These are phyloP conservation scores for Chernovozyma sophiae-reginae DNA, from an alignment of 1,139 yeast genomes.

Conservation along the genomic window DNA sequence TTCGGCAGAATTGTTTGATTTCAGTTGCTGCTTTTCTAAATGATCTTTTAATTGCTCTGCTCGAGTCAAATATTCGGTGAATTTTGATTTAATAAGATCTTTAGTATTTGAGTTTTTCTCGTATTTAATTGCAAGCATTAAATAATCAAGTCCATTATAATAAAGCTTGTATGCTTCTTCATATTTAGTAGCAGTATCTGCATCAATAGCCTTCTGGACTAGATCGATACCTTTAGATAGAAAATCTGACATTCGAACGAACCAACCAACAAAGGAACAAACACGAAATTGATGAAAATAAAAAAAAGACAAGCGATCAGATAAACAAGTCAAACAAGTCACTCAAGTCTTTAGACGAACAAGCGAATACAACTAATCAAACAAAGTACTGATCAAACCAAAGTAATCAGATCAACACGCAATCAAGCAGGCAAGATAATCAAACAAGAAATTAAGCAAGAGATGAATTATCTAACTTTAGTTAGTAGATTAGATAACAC, in stretches of 20 bases:
- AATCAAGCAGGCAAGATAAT: too few species aligned
- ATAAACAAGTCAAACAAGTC: too few species aligned
- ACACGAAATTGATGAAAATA: too few species aligned
- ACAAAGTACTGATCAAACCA: too few species aligned
- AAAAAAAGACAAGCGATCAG: too few species aligned
- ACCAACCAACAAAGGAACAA: too few species aligned
- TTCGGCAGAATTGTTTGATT: conserved; percentile 45
- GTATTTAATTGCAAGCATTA: conserved; percentile 93
- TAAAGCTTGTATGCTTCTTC: conserved; percentile 94
- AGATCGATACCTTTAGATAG: conserved; percentile 89
- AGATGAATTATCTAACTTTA: too few species aligned
- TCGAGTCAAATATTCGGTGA: conserved; percentile 85
- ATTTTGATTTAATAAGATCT: conserved; percentile 82
- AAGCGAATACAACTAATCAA: too few species aligned
- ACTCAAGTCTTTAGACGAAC: too few species aligned
- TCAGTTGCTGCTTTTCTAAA: conserved; percentile 58
- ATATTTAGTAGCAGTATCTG: conserved; percentile 85
- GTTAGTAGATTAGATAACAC: too few species aligned
- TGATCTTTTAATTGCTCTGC: conserved; percentile 95
- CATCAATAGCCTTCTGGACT: conserved; percentile 92
- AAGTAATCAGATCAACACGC: too few species aligned
- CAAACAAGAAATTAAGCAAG: too few species aligned
- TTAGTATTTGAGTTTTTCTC: conserved; percentile 90
- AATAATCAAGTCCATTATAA: conserved; percentile 88
- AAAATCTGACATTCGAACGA: conserved; percentile 63